phyloP scores from a whole-genome alignment of 1,284 basidiomycete genomes.

The Lentinus polychrous region DNA sequence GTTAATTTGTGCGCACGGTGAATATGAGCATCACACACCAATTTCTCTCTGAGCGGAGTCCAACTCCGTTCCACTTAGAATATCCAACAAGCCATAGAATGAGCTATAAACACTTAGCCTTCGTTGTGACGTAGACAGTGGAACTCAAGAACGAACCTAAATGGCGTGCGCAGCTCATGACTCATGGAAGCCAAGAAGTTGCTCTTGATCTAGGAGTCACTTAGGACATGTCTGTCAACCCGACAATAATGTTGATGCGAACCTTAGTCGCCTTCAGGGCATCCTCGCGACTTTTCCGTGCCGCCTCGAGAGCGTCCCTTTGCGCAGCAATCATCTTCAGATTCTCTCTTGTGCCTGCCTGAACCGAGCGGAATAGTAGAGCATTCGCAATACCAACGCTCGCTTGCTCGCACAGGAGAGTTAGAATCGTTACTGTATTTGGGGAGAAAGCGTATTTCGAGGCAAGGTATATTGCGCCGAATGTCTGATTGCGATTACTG shows the following conservation, averaged over 20 bases:
- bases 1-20: conserved; percentile 4
- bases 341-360: conserved; percentile 63
- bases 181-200: conserved; percentile 73
- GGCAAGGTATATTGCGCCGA: conserved; percentile 41
- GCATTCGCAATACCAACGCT: conserved; percentile 68
- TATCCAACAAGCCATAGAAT: conserved; percentile 65
- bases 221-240: neutral
- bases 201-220: conserved; percentile 49
- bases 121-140: neutral
- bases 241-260: too few relatives aligned
- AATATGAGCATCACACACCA: conserved; percentile 30
- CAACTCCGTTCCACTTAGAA: conserved; percentile 58
- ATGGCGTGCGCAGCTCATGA: conserved; percentile 65
- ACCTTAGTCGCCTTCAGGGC: conserved; percentile 67
- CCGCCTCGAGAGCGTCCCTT: conserved; percentile 57
- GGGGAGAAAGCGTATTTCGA: conserved; percentile 58
- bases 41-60: conserved; percentile 63
- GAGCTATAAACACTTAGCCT: conserved; percentile 34
- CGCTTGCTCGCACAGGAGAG: conserved; percentile 63
- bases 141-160: conserved; percentile 42
- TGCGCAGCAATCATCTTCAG: conserved; percentile 68
- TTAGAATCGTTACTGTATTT: conserved; percentile 54
- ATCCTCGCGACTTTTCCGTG: conserved; percentile 60
- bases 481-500: conserved; percentile 64
- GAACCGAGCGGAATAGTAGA: conserved; percentile 63